phyloP scores from a whole-genome alignment of 2,329 filamentous ascomycete genomes.

The Fusarium sp. region DNA sequence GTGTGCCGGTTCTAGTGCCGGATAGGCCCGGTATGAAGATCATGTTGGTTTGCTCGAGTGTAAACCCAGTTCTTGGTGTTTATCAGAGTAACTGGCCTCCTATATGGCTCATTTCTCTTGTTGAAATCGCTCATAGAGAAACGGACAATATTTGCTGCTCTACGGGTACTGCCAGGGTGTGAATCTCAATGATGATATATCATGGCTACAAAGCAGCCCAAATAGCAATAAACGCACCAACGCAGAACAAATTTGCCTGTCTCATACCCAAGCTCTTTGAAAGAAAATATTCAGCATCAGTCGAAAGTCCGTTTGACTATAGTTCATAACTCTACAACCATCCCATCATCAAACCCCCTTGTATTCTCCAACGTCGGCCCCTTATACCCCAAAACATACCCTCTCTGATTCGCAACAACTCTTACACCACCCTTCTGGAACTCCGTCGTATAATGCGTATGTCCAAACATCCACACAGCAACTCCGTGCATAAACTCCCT shows the following conservation, averaged over 20 bases:
- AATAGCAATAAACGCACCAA: background rate
- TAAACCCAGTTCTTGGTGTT: background rate
- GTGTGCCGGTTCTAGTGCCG: background rate
- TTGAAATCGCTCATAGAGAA: too few species aligned
- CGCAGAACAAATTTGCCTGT: too few species aligned
- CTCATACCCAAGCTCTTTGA: too few species aligned
- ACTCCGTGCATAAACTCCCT: constrained; percentile 52
- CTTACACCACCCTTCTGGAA: constrained; percentile 51
- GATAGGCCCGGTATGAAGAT: background rate
- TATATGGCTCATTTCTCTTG: background rate
- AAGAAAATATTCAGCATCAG: too few species aligned
- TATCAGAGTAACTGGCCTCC: background rate
- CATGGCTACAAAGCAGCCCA: background rate
- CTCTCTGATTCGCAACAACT: constrained; percentile 61
- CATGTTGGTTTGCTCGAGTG: background rate
- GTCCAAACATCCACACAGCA: constrained; percentile 60
- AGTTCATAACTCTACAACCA: constrained; percentile 43
- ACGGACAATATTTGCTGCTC: too few species aligned
- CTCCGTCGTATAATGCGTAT: constrained; percentile 61
- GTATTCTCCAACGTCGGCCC: constrained; percentile 44
- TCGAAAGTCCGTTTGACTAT: too few species aligned
- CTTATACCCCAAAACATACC: constrained; percentile 53
- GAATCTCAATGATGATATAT: background rate
- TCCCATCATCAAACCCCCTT: constrained; percentile 43
- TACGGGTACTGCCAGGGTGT: too few species aligned